These are phyloP conservation scores for Scheffersomyces lignicola DNA, from an alignment of 1,139 yeast genomes.

Conservation along the genomic window DNA sequence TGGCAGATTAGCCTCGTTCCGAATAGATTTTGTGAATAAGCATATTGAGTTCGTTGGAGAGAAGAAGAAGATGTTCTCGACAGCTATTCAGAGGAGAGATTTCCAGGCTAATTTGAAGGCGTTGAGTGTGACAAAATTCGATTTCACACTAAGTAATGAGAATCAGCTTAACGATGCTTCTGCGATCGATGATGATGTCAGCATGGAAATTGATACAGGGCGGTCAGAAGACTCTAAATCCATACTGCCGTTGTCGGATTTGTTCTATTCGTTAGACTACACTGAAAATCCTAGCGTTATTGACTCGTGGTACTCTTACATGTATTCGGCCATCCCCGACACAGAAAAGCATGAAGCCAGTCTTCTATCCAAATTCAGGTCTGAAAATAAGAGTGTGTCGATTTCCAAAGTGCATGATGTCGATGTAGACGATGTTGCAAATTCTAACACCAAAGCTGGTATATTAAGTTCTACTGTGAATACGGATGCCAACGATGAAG, in stretches of 20 bases:
- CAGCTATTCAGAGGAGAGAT: slow-evolving; percentile 21
- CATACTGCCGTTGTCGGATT: too few relatives aligned
- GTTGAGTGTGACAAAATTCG: slow-evolving; percentile 21
- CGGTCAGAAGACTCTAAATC: slow-evolving; percentile 5
- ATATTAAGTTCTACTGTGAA: slow-evolving; percentile 11
- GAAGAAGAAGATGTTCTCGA: slow-evolving; percentile 12
- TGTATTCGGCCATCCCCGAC: slow-evolving; percentile 33
- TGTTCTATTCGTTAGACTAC: slow-evolving; percentile 21
- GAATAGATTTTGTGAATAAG: slow-evolving; percentile 46
- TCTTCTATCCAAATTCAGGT: slow-evolving; percentile 36
- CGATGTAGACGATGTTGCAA: slow-evolving; percentile 11
- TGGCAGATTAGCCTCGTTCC: slow-evolving; percentile 43
- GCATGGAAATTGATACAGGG: slow-evolving; percentile 13
- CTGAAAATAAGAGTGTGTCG: slow-evolving; percentile 17
- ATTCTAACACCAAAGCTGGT: slow-evolving; percentile 11
- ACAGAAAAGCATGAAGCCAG: slow-evolving; percentile 28
- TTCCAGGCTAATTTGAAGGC: slow-evolving; percentile 28
- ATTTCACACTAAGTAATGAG: slow-evolving; percentile 8
- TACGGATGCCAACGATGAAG: slow-evolving; percentile 5
- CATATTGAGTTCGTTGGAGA: slow-evolving; percentile 17
- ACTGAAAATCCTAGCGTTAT: slow-evolving; percentile 17
- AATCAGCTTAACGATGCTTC: background rate
- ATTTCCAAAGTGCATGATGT: slow-evolving; percentile 3
- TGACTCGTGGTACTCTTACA: slow-evolving; percentile 27
- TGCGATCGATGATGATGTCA: slow-evolving; percentile 9